Conservation (phyloP, 2,329 filamentous ascomycete species). For the Fusarium liriodendri region DNA sequence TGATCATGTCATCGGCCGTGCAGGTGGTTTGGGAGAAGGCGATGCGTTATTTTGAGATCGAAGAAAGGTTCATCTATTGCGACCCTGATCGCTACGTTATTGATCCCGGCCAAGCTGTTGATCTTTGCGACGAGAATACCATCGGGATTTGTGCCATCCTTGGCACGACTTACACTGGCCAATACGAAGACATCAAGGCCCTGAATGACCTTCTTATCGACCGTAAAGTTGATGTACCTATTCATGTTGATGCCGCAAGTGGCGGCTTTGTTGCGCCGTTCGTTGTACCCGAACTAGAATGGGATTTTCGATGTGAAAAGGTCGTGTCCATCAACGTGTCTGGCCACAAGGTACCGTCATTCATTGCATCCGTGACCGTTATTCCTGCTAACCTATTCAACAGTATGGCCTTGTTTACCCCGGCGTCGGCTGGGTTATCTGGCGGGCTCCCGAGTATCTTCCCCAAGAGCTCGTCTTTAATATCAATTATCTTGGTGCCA, state of each 20-base stretch:
- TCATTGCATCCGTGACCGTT: background rate
- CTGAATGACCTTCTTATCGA: slow-evolving; percentile 88
- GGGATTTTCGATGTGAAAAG: slow-evolving; percentile 91
- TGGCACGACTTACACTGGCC: slow-evolving; percentile 93
- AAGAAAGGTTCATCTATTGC: slow-evolving; percentile 82
- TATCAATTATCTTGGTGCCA: slow-evolving; percentile 97
- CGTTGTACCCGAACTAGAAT: slow-evolving; percentile 82
- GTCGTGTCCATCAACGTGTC: slow-evolving; percentile 96
- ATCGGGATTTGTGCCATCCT: slow-evolving; percentile 94
- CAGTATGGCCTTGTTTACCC: slow-evolving; percentile 78
- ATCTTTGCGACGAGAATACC: slow-evolving; percentile 72
- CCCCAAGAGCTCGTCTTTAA: slow-evolving; percentile 97
- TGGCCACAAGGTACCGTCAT: slow-evolving; percentile 74
- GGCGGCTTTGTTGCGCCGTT: slow-evolving; percentile 96
- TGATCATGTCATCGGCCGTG: slow-evolving; percentile 94
- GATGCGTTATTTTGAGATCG: slow-evolving; percentile 87
- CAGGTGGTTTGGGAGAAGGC: slow-evolving; percentile 98
- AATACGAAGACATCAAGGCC: slow-evolving; percentile 93
- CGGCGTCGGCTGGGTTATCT: slow-evolving; percentile 95
- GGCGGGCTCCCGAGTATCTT: slow-evolving; percentile 84
- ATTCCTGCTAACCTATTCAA: background rate
- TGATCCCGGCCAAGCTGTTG: slow-evolving; percentile 69
- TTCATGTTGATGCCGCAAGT: slow-evolving; percentile 93
- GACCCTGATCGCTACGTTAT: slow-evolving; percentile 70
- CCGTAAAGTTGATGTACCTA: slow-evolving; percentile 81